Base-by-base conservation (phyloP, 2,329 filamentous ascomycete species). In the Nannizziopsis arthrosporioides region DNA sequence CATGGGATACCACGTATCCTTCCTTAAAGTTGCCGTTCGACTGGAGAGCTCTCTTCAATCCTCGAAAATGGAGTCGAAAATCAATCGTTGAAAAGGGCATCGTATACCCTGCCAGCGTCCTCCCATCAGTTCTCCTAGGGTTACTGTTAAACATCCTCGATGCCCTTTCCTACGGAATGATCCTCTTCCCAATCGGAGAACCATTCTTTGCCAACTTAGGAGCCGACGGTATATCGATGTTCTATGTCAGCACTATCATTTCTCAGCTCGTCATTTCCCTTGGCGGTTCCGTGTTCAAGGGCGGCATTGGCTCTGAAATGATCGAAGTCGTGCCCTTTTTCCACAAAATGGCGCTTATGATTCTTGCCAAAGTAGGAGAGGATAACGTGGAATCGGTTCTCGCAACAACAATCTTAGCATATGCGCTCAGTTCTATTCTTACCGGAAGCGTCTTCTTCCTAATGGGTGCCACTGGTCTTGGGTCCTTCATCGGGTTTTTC, bases 291-390 rank as follows among this genome's bases (percentile, higher is more conserved):
- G 81, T 86, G 31, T 98, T 98, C 69, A 83, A 78, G 55, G 90
- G 92, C 12, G 88, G 86, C 2, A 81, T 98, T 51, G 92, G 92
- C 4, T 96, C 92, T 2, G 92, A 98, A 65, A 82, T 98, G 81
- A 98, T 96, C 56, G 92, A 98, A 68, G 90, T 96, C 1, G 90
- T 98, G 0, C 92, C 90, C 0, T 98, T 98, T 69, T 96, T 98
- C 63, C 92, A 98, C 68, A 94, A 90, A 60, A 98, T 98, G 90
- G 89, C 92, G 0, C 81, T 82, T 54, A 90, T 84, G 27, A 95
- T 96, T 61, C 80, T 92, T 55, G 72, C 73, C 11, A 73, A 77
- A 38, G 81, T 98, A 54, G 86, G 90, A 12, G 78, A 84, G 53
- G 81, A 89, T 15, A 81, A 92, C 19, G 80, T 85, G 1, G 82